Base-by-base conservation (phyloP, 495 filamentous ascomycete genomes). In the Penicillium arizonense region DNA sequence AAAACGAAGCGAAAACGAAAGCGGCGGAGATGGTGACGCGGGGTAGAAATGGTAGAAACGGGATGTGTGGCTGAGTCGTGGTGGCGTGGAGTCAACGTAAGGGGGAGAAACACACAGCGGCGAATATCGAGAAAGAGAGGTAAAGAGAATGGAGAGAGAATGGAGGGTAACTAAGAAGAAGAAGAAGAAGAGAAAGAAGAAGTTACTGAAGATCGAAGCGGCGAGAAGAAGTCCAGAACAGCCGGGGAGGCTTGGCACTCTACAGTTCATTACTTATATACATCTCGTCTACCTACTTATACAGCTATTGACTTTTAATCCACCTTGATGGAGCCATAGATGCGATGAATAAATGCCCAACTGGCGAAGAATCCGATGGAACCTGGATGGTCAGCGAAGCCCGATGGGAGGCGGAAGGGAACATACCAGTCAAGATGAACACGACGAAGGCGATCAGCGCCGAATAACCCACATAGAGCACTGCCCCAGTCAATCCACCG, bases 261-360 rank as follows among this genome's bases (percentile, higher is more conserved):
- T 23, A 28, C 10, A 51, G 36, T 16, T 47, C 14, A 32, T 53
- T 52, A 41, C 13, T 12, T 40, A 39, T 35, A 52, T 28, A 44
- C 20, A 24, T 32, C 12, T 36, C 18, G 32, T 39, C 46, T 34
- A 49, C 34, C 24, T 47, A 2, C 44, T 30, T 30, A 30, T 30
- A 30, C 28, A 30, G 18, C 18, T 18, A 18, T 18, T 18, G 7
- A 8, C 3, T 10, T 45, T 76, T 78, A 96, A 56, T 98, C 94
- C 51, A 98, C 87, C 75, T 97, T 98, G 74, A 98, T 96, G 13
- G 91, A 96, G 14, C 84, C 76, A 68, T 98, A 98, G 40, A 98
- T 97, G 68, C 88, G 90, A 52, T 89, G 82, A 45, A 96, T 87
- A 63, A 98, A 98, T 57, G 87, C 76, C 91, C 91, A 97, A 65